Conservation (phyloP, 1,139 yeast genomes). For the Kazachstania sp. region DNA sequence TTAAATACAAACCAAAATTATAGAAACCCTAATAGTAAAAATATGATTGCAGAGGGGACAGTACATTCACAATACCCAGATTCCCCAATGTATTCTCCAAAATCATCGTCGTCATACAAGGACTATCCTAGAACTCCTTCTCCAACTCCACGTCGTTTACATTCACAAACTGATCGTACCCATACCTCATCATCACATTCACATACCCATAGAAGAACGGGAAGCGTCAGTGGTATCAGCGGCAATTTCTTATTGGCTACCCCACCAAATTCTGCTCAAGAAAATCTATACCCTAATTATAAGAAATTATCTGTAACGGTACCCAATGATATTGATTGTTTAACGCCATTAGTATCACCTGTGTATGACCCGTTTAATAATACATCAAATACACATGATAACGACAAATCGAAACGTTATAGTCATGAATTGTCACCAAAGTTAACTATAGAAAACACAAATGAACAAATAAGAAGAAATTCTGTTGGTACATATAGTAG, state of each 20-base stretch:
- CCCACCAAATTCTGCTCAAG: background rate
- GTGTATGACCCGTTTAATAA: background rate
- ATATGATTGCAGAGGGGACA: too few relatives aligned
- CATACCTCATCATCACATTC: background rate
- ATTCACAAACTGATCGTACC: background rate
- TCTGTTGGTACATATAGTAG: slow-evolving; percentile 16
- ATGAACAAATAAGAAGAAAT: slow-evolving; percentile 25
- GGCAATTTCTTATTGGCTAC: background rate
- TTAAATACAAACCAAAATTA: too few relatives aligned
- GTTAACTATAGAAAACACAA: slow-evolving; percentile 19
- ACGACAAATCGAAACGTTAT: slow-evolving; percentile 2
- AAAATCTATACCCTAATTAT: background rate
- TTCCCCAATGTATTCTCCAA: too few relatives aligned
- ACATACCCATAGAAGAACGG: background rate
- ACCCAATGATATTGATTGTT: slow-evolving; percentile 1
- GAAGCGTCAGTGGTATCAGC: background rate
- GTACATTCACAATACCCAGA: too few relatives aligned
- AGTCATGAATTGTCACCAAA: slow-evolving; percentile 13
- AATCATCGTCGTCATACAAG: too few relatives aligned
- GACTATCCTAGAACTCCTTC: background rate
- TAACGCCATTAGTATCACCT: background rate
- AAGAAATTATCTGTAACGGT: background rate
- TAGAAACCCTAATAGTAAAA: too few relatives aligned
- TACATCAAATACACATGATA: background rate
- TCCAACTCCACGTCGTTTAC: background rate